Percentiles rank a stretch among this genome's conserved stretches.
Conservation (phyloP, 768 basidiomycete species). For the Panus rudis region DNA sequence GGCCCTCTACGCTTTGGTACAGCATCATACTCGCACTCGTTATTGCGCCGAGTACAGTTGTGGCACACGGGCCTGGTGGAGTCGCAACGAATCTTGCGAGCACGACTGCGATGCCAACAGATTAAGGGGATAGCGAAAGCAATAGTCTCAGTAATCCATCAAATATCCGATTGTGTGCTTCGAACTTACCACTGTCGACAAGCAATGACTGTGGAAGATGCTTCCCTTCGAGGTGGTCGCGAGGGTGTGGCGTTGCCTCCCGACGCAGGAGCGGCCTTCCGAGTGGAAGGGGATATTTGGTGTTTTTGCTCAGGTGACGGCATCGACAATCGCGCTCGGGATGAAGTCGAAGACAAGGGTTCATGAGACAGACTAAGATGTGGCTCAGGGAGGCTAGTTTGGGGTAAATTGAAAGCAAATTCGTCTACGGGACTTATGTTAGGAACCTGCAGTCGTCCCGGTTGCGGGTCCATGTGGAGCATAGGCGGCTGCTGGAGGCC, state of each 20-base stretch:
- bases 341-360: conserved; percentile 10
- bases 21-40: conserved; percentile 73
- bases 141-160: conserved; percentile 3
- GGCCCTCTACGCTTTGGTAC: conserved; percentile 79
- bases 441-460: conserved; percentile 14
- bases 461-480: conserved; percentile 15
- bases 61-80: conserved; percentile 75
- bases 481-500: conserved; percentile 18
- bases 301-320: conserved; percentile 13
- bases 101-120: conserved; percentile 49
- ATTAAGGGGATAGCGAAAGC: conserved; percentile 10
- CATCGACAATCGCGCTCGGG: conserved; percentile 16
- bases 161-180: conserved; percentile 27
- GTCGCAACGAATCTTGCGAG: conserved; percentile 82
- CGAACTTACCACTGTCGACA: conserved; percentile 73
- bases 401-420: conserved; percentile 23
- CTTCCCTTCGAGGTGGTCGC: conserved; percentile 21
- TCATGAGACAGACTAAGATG: conserved; percentile 18
- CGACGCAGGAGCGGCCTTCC: conserved; percentile 12
- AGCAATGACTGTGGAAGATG: conserved; percentile 67
- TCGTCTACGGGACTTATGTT: conserved; percentile 16
- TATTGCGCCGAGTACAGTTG: conserved; percentile 74
- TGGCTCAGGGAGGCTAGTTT: conserved; percentile 19
- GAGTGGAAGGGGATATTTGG: conserved; percentile 14
- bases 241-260: conserved; percentile 15